phyloP scores from a whole-genome alignment of 495 filamentous ascomycete species.

The Penicillium soppii region DNA sequence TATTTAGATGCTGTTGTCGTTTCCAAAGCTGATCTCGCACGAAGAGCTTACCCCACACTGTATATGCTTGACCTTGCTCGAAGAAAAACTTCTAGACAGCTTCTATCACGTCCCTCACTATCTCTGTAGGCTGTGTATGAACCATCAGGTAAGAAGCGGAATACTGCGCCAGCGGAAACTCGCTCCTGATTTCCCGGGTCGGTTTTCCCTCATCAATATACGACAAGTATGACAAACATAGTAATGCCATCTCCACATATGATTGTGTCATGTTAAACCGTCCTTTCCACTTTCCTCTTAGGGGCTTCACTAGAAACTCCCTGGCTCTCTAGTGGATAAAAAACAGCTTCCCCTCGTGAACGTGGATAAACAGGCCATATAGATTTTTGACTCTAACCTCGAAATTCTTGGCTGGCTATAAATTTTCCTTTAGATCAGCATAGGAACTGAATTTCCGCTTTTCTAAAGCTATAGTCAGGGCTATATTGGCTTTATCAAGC shows the following conservation, averaged over 20 bases:
- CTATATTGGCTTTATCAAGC: conserved; percentile 15
- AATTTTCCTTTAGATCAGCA: neutral
- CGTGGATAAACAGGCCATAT: conserved; percentile 38
- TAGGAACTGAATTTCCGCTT: neutral
- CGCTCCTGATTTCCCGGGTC: neutral
- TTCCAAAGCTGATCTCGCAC: neutral
- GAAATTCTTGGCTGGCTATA: conserved; percentile 10
- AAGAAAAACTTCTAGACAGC: neutral
- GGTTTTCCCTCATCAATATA: neutral
- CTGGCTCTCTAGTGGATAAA: conserved; percentile 45
- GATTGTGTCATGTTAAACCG: neutral
- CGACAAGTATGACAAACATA: neutral
- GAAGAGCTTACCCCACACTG: neutral
- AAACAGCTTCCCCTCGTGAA: conserved; percentile 31
- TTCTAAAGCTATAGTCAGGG: conserved; percentile 12
- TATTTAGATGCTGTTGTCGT: too few species aligned
- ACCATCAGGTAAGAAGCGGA: neutral
- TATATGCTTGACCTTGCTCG: neutral
- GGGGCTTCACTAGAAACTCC: conserved; percentile 24
- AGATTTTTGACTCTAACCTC: conserved; percentile 22
- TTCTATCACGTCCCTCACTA: neutral
- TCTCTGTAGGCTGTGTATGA: neutral
- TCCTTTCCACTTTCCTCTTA: neutral
- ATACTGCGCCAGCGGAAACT: neutral
- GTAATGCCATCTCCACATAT: neutral